Percentiles rank a stretch among this genome's conserved stretches.
Conservation (phyloP, 2,329 filamentous ascomycete species). For the Aspergillus calidoustus region DNA sequence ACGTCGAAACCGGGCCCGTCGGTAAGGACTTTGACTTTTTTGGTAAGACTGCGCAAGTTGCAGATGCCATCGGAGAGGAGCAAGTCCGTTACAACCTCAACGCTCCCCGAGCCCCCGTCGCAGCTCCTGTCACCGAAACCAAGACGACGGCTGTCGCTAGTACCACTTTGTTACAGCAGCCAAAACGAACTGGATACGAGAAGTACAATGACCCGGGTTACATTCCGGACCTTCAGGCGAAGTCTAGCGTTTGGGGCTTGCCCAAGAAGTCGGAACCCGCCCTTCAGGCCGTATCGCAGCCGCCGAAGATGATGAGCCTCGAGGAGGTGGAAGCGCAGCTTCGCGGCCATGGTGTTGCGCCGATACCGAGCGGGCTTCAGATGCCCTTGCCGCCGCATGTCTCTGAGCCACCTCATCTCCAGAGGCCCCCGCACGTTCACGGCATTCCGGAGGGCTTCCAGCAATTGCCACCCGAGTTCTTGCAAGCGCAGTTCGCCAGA, state of each 20-base stretch:
- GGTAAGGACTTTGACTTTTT: constrained; percentile 98
- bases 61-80: constrained; percentile 87
- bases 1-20: constrained; percentile 56
- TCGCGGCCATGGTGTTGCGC: constrained; percentile 64
- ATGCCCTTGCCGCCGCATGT: constrained; percentile 35
- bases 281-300: constrained; percentile 30
- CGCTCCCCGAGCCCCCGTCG: constrained; percentile 57
- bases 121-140: constrained; percentile 37
- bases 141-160: constrained; percentile 45
- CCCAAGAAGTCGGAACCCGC: constrained; percentile 41
- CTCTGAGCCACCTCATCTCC: constrained; percentile 38
- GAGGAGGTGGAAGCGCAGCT: constrained; percentile 97
- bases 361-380: constrained; percentile 30
- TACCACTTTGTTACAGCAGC: constrained; percentile 52
- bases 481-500: constrained; percentile 49
- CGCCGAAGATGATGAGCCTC: constrained; percentile 87
- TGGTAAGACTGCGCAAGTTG: constrained; percentile 84
- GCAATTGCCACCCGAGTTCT: constrained; percentile 50
- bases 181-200: constrained; percentile 83
- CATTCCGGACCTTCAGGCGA: constrained; percentile 87
- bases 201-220: constrained; percentile 84
- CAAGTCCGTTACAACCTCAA: constrained; percentile 82
- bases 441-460: constrained; percentile 37
- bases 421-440: constrained; percentile 37
- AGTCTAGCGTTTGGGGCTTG: constrained; percentile 90